phyloP scores from a whole-genome alignment of 2,329 filamentous ascomycete genomes.

The Talaromyces sp. region DNA sequence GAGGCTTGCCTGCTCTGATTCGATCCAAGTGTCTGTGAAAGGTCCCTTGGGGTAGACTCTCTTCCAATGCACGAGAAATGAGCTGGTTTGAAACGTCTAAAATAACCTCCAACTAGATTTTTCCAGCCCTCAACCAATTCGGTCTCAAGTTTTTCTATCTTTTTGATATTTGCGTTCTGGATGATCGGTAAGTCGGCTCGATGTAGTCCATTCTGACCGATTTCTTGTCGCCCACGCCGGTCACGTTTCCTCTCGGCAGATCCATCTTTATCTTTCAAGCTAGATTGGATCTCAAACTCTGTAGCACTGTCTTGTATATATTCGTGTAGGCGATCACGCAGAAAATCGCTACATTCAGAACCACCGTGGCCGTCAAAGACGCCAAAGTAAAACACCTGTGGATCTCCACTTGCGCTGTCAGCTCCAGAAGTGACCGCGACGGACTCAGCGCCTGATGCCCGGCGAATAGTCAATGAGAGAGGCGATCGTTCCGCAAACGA shows the following conservation, averaged over 20 bases:
- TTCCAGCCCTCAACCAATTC: conserved; percentile 73
- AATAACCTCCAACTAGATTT: conserved; percentile 86
- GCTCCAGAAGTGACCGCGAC: conserved; percentile 42
- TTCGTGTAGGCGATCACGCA: conserved; percentile 76
- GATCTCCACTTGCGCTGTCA: conserved; percentile 77
- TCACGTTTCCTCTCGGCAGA: conserved; percentile 22
- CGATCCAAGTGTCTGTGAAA: conserved; percentile 27
- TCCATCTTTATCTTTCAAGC: conserved; percentile 49
- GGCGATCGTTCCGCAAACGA: conserved; percentile 85
- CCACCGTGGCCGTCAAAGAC: conserved; percentile 97
- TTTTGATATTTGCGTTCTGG: conserved; percentile 54
- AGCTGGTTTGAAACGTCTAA: conserved; percentile 79
- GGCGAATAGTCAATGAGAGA: conserved; percentile 52
- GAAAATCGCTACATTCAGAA: conserved; percentile 78
- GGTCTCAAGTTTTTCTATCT: conserved; percentile 65
- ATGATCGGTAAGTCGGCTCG: conserved; percentile 42
- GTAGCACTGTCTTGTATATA: conserved; percentile 81
- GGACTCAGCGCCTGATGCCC: conserved; percentile 29
- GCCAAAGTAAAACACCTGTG: conserved; percentile 95
- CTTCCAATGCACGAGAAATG: conserved; percentile 58
- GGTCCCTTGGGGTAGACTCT: conserved; percentile 27
- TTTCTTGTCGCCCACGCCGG: conserved; percentile 9
- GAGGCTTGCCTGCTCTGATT: conserved; percentile 26
- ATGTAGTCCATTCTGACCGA: conserved; percentile 3
- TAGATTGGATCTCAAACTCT: conserved; percentile 74